These are phyloP conservation scores for Filobasidium wieringae DNA, from an alignment of 768 basidiomycete genomes.

Conservation along the genomic window DNA sequence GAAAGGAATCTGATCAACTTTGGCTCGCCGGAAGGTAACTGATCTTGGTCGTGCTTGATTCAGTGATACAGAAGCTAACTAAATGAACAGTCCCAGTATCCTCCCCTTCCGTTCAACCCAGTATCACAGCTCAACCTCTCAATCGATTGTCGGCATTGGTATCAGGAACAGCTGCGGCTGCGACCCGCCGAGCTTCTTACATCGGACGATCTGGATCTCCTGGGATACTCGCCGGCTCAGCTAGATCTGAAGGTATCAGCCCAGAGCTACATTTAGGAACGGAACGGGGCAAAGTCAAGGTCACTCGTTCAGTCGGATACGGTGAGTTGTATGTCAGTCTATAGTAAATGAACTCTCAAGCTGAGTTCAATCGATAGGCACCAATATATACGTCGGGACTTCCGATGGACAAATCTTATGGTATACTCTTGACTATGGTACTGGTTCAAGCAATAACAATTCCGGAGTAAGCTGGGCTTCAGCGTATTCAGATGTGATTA, in stretches of 20 bases:
- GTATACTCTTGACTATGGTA: slow-evolving; percentile 51
- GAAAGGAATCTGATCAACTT: not conserved
- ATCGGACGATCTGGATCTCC: not conserved
- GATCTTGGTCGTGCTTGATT: not conserved
- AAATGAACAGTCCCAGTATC: not conserved
- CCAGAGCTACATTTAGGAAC: not conserved
- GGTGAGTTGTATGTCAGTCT: not conserved
- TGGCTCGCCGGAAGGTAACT: not conserved
- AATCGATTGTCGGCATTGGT: slow-evolving; percentile 4
- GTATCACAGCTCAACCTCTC: not conserved
- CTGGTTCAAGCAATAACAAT: slow-evolving; percentile 1
- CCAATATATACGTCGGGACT: slow-evolving; percentile 77
- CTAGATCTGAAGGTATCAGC: not conserved
- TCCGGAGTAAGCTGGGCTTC: slow-evolving; percentile 13
- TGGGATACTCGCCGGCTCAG: not conserved
- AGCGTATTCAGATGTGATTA: not conserved
- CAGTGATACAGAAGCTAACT: too few species aligned
- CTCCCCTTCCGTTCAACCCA: too few species aligned
- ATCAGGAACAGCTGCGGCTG: not conserved
- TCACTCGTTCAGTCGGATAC: slow-evolving; percentile 11
- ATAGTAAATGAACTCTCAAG: not conserved
- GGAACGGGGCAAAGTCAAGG: not conserved
- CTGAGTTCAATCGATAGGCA: slow-evolving; percentile 43
- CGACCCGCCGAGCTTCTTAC: not conserved
- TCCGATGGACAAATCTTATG: slow-evolving; percentile 73